Evolutionary conservation across 2,329 filamentous ascomycete species (phyloP), one percentile per base, ranked within the genome.

Genomic region (Aspergillus felis): DNA sequence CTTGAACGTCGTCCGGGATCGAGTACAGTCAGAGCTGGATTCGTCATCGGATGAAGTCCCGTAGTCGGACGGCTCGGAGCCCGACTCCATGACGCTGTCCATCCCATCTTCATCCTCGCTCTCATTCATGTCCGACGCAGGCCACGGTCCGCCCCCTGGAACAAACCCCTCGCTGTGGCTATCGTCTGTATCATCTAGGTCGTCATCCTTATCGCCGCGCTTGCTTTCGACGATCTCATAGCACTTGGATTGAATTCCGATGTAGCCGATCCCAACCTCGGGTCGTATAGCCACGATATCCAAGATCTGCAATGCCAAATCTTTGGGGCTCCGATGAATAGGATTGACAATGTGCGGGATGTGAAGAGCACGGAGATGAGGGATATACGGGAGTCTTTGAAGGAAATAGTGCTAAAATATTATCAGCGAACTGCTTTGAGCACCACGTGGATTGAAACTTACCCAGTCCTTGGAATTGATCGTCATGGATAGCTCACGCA

Each of bases 391-490:
- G 10, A 94, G 81, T 46, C 87, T 80, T 69, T 91, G 89, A 8
- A 94, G 81, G 76, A 94, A 91, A 61, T 84, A 87, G 73, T 94
- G 90, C 89, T 91, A 48, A 64, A 61, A 61, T 65, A 54, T 60
- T 42, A 57, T 54, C 52, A 63, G 60, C 22, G 49, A 14, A 57
- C 57, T 58, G 35, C 12, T 51, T 24, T 3, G 54, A 56, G 28
- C 54, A 44, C 25, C 6, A 22, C n/a, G 46, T 32, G 27, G 22
- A 51, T 38, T 29, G 28, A 51, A 72, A 72, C 84, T 78, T 79
- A 91, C 88, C 90, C 90, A 94, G 66, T 92, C 88, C 63, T 83
- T 85, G 71, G 89, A 90, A 60, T 91, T 84, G 55, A 94, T 81
- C 1, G 85, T 83, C 63, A 90, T 83, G 9, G 88, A 87, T 27